A percentile compares a stretch with the other conserved stretches of the same genome.
Evolutionary conservation across 768 basidiomycete species (phyloP).

Genomic region (Lactarius hatsudake): DNA sequence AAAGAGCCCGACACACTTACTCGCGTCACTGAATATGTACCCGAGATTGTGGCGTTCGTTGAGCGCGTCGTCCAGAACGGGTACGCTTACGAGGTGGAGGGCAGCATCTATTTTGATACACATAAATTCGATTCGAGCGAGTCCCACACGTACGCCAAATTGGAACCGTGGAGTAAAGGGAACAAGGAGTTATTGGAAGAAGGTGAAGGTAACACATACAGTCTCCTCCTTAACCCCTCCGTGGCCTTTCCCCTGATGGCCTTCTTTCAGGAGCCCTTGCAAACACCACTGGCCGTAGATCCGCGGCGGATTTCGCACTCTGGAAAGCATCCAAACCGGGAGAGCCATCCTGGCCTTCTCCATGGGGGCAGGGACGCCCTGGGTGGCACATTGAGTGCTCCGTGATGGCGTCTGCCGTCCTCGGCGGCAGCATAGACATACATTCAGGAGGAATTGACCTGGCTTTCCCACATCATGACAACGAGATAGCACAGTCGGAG

Average conservation of each 20-base stretch:
- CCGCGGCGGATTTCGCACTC: slow-evolving; percentile 91
- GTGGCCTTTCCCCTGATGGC: background rate
- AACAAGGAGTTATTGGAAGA: slow-evolving; percentile 87
- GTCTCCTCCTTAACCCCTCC: background rate
- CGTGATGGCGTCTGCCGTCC: slow-evolving; percentile 91
- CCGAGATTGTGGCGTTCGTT: slow-evolving; percentile 90
- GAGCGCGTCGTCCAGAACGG: slow-evolving; percentile 83
- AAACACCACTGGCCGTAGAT: slow-evolving; percentile 59
- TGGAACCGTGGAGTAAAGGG: slow-evolving; percentile 95
- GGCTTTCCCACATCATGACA: slow-evolving; percentile 99
- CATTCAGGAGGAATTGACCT: slow-evolving; percentile 97
- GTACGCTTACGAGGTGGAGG: slow-evolving; percentile 70
- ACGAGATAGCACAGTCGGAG: slow-evolving; percentile 97
- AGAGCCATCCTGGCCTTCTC: slow-evolving; percentile 94
- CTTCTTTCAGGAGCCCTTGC: slow-evolving; percentile 52
- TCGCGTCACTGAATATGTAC: slow-evolving; percentile 95
- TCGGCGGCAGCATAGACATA: slow-evolving; percentile 93
- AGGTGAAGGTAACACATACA: slow-evolving; percentile 67
- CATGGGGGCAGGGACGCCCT: slow-evolving; percentile 94
- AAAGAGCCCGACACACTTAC: slow-evolving; percentile 88
- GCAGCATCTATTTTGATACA: slow-evolving; percentile 93
- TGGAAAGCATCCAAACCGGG: slow-evolving; percentile 98
- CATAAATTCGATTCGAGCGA: slow-evolving; percentile 71
- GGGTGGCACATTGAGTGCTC: slow-evolving; percentile 99
- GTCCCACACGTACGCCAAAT: slow-evolving; percentile 85